Base-by-base conservation (phyloP, 192 early-diverging fungal genomes). In the Oehlia diaphana region DNA sequence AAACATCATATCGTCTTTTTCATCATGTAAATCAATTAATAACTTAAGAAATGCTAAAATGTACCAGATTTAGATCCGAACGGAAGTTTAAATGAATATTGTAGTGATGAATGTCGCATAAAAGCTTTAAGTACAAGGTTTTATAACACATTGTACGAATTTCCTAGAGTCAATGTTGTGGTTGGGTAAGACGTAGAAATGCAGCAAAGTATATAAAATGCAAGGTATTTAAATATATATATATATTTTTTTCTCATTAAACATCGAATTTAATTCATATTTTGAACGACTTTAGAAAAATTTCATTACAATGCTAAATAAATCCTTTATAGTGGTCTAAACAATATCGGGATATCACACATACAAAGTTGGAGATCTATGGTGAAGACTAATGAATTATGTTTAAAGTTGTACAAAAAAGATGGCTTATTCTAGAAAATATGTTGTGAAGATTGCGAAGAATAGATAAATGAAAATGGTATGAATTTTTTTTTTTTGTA, bases 81-180 rank as follows among this genome's bases (percentile, higher is more conserved):
- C 26, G 76, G 76, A 2, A n/a, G 4, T 35, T 26, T 19, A 33
- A 58, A 65, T n/a, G 76, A 78, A 69, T 78, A 78, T 53, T 78
- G 76, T 49, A 31, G 44, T 9, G 76, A 78, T 53, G 66, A 53
- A 19, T 78, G 65, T 37, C 63, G 76, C 50, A 42, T 16, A 26
- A 62, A 69, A 19, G 76, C 76, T 28, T 68, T 44, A 26, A 26
- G 26, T 26, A 26, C 26, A 26, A 26, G 0, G 0, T 26, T 26
- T 26, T 26, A 31, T 47, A 8, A 78, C 12, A 35, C 50, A 65
- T 21, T 78, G 76, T 78, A 50, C 0, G 49, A 35, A 62, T 78
- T 78, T 68, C 47, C 76, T 44, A n/a, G 23, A 49, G 26, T 26
- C 26, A 26, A 26, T 26, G 0, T 26, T 26, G 26, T 26, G 49